Evolutionary conservation across 176 grass and related monocot genomes (phyloP).

Genomic region (Phoenix roebelenii): DNA sequence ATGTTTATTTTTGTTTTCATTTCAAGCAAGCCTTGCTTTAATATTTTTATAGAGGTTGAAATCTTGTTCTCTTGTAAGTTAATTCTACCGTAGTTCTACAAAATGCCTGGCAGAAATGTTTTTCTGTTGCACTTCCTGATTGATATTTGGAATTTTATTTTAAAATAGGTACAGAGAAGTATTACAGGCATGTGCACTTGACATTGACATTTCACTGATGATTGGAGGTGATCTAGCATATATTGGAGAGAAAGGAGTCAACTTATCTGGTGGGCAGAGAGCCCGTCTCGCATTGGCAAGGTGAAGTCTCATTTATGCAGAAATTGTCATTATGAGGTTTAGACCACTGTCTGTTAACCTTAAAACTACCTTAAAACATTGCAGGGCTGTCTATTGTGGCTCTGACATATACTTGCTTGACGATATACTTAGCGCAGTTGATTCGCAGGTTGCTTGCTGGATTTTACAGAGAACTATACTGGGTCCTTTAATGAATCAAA

Average conservation of each 20-base stretch:
- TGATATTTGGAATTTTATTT: constrained; percentile 9
- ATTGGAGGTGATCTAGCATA: constrained; percentile 56
- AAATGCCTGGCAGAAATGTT: too few relatives aligned
- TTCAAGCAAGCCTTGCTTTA: too few relatives aligned
- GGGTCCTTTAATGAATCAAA: constrained; percentile 41
- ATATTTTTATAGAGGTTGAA: too few relatives aligned
- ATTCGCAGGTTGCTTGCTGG: constrained; percentile 85
- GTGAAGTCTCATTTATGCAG: constrained; percentile 21
- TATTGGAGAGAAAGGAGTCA: constrained; percentile 82
- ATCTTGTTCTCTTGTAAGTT: too few relatives aligned
- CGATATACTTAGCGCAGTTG: constrained; percentile 91
- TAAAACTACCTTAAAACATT: constrained; percentile 19
- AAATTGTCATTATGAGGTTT: constrained; percentile 2
- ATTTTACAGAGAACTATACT: constrained; percentile 65
- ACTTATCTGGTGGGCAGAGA: constrained; percentile 95
- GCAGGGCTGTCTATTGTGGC: constrained; percentile 84
- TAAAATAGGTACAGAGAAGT: constrained; percentile 75
- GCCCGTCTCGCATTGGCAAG: constrained; percentile 87
- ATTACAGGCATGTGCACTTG: constrained; percentile 74
- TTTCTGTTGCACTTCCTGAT: background rate
- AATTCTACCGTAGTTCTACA: too few relatives aligned
- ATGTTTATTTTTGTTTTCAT: background rate
- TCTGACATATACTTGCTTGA: constrained; percentile 85
- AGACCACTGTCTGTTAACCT: constrained; percentile 16
- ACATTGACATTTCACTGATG: constrained; percentile 80